Percentiles rank a stretch among this genome's conserved stretches.
Evolutionary conservation across 2,329 filamentous ascomycete species (phyloP).

Genomic region (Lasiodiplodia sp.): DNA sequence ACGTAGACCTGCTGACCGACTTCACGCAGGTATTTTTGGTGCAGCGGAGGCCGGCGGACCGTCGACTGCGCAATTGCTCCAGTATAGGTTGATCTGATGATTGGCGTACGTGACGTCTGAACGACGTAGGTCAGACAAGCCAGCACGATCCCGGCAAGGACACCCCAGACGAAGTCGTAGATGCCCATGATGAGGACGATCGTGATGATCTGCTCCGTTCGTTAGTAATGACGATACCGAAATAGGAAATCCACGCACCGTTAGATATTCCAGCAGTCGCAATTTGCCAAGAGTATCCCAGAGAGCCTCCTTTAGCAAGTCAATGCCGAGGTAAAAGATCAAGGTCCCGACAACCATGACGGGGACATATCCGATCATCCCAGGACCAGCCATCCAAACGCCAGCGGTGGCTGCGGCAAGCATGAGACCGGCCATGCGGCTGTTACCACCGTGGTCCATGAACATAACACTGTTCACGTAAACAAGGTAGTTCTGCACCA

Average conservation of each 20-base stretch:
- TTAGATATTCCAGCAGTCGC: constrained; percentile 85
- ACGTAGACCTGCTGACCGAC: constrained; percentile 89
- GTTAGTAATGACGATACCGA: constrained; percentile 15
- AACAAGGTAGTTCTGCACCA: constrained; percentile 84
- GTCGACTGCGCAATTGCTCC: constrained; percentile 91
- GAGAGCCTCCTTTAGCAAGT: constrained; percentile 86
- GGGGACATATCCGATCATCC: constrained; percentile 90
- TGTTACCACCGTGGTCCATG: constrained; percentile 89
- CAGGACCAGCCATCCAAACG: constrained; percentile 84
- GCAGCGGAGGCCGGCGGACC: constrained; percentile 86
- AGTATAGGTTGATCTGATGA: constrained; percentile 88
- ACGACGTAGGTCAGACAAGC: constrained; percentile 92
- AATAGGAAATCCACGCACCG: constrained; percentile 58
- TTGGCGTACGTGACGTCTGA: constrained; percentile 87
- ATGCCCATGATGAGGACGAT: constrained; percentile 97
- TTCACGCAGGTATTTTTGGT: constrained; percentile 83
- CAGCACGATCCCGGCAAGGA: constrained; percentile 87
- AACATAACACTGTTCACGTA: constrained; percentile 99
- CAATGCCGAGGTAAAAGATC: constrained; percentile 94
- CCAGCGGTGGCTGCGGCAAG: constrained; percentile 81
- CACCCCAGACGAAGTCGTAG: constrained; percentile 95
- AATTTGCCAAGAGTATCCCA: constrained; percentile 89
- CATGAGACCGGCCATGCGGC: constrained; percentile 83
- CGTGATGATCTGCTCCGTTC: constrained; percentile 67
- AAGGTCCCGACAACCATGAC: constrained; percentile 96